Conservation (phyloP, 2,329 filamentous ascomycete species). For the Cadophora malorum region DNA sequence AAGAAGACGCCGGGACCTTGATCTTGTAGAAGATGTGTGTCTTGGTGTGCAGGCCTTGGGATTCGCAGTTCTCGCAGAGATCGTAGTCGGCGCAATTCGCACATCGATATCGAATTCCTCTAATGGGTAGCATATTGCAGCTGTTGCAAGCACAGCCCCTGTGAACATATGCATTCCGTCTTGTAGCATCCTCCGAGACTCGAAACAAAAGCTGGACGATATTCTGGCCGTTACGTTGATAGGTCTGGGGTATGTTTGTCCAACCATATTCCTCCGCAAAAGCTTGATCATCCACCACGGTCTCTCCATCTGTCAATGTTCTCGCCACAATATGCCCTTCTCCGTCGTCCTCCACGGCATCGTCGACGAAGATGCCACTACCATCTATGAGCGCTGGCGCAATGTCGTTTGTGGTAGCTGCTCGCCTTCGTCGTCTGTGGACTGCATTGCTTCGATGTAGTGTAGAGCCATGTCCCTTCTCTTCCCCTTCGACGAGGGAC, state of each 20-base stretch:
- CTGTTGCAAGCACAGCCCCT: slow-evolving; percentile 91
- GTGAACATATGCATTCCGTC: slow-evolving; percentile 88
- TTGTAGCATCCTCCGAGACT: slow-evolving; percentile 91
- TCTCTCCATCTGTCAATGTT: slow-evolving; percentile 44
- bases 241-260: slow-evolving; percentile 42
- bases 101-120: slow-evolving; percentile 91
- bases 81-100: slow-evolving; percentile 97
- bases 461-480: slow-evolving; percentile 36
- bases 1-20: slow-evolving; percentile 83
- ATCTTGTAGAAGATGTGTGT: slow-evolving; percentile 98
- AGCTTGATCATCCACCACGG: slow-evolving; percentile 42
- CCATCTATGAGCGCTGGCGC: slow-evolving; percentile 18
- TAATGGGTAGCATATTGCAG: slow-evolving; percentile 86
- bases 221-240: slow-evolving; percentile 69
- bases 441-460: slow-evolving; percentile 73
- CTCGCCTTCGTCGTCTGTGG: slow-evolving; percentile 54
- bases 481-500: slow-evolving; percentile 44
- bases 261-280: slow-evolving; percentile 39
- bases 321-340: slow-evolving; percentile 37
- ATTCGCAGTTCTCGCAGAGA: slow-evolving; percentile 91
- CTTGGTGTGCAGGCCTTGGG: slow-evolving; percentile 74
- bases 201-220: slow-evolving; percentile 86
- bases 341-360: slow-evolving; percentile 45
- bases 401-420: slow-evolving; percentile 22
- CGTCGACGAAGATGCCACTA: slow-evolving; percentile 33